These are phyloP conservation scores for Beauveria caledonica DNA, from an alignment of 2,329 filamentous ascomycete species.

Conservation along the genomic window DNA sequence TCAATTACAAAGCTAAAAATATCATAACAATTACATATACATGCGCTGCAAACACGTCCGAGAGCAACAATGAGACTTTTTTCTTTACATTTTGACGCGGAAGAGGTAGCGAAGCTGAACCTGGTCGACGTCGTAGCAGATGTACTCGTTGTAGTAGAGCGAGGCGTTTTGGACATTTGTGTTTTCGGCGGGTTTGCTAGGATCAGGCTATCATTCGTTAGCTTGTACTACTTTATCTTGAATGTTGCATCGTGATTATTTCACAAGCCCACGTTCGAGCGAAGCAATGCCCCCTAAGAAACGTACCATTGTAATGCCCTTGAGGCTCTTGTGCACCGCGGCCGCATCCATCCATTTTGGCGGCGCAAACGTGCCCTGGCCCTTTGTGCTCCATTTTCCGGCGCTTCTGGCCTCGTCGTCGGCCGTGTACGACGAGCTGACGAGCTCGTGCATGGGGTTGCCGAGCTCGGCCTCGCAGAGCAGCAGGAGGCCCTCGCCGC, in stretches of 20 bases:
- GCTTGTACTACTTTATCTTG: neutral
- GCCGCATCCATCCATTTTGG: conserved; percentile 65
- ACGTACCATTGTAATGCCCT: conserved; percentile 62
- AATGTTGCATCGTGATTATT: neutral
- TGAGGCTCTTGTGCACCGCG: conserved; percentile 53
- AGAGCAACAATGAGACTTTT: neutral
- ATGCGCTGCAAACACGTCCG: neutral
- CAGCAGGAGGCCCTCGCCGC: conserved; percentile 64
- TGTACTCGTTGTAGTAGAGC: conserved; percentile 66
- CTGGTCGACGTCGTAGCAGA: conserved; percentile 61
- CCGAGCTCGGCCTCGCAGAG: conserved; percentile 77
- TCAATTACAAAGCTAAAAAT: neutral
- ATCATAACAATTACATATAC: neutral
- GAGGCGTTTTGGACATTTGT: conserved; percentile 38
- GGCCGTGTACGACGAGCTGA: conserved; percentile 50
- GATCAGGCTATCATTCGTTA: conserved; percentile 37
- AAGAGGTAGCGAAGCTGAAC: conserved; percentile 63
- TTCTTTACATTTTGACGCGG: conserved; percentile 45
- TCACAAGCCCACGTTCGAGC: neutral
- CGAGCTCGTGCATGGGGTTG: conserved; percentile 60
- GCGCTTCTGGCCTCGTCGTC: conserved; percentile 51
- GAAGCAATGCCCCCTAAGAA: neutral
- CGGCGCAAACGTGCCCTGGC: conserved; percentile 58
- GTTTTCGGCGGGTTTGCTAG: conserved; percentile 33
- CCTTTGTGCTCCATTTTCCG: conserved; percentile 61